Conservation (phyloP, 2,329 filamentous ascomycete species). For the Penicillium sp. region DNA sequence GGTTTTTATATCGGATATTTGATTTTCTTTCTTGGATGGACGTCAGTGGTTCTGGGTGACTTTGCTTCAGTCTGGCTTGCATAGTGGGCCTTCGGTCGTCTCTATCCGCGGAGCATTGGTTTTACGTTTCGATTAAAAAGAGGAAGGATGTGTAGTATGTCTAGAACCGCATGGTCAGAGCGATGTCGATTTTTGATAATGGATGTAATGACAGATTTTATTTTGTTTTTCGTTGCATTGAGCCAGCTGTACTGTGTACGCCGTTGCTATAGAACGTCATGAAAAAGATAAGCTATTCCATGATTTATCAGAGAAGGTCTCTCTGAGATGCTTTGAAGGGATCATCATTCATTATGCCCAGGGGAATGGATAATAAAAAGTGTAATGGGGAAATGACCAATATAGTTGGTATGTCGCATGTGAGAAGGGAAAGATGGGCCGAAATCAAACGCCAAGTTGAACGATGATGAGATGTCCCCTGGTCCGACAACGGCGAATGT, state of each 20-base stretch:
- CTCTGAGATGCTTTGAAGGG: conserved; percentile 8
- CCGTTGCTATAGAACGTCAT: conserved; percentile 3
- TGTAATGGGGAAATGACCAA: conserved; percentile 18
- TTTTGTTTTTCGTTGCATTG: background rate
- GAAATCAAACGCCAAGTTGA: conserved; percentile 11
- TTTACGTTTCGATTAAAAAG: conserved; percentile 13
- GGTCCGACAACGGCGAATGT: background rate
- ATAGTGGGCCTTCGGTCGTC: background rate
- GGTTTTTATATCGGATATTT: conserved; percentile 11
- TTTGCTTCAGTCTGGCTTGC: background rate
- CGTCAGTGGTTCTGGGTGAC: background rate
- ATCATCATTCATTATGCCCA: conserved; percentile 32
- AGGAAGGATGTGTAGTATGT: conserved; percentile 16
- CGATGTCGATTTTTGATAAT: conserved; percentile 32
- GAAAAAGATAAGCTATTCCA: background rate
- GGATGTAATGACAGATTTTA: conserved; percentile 34
- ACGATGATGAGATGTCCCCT: conserved; percentile 2
- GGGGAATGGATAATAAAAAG: conserved; percentile 18
- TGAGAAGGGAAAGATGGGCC: conserved; percentile 6
- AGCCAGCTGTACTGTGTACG: conserved; percentile 3
- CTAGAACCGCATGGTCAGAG: conserved; percentile 19
- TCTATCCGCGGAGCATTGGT: background rate
- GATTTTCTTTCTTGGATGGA: conserved; percentile 1
- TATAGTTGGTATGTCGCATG: conserved; percentile 26
- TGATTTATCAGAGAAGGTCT: conserved; percentile 3